Base-by-base conservation (phyloP, 2,329 filamentous ascomycete genomes). In the Byssoonygena ceratinophila region DNA sequence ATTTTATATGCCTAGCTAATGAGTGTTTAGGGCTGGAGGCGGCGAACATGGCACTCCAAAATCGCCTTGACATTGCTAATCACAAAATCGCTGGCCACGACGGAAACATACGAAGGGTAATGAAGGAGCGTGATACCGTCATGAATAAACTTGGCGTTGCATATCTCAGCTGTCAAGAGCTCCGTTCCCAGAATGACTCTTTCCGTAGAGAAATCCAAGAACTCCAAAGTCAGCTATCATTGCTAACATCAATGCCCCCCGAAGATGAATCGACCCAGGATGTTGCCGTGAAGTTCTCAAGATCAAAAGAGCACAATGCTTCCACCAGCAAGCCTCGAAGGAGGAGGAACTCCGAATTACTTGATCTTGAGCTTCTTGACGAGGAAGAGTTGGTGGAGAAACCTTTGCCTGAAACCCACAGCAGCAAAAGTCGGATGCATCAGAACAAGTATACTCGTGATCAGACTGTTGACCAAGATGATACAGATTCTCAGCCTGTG, bases 71-170 rank as follows among this genome's bases (percentile, higher is more conserved):
- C 48, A 70, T 76, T 46, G 68, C 75, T 14, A 75, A 79, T 55
- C 75, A 78, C 39, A 80, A 80, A 63, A 63, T 70, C 2, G 72
- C 76, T 18, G 70, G 77, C 3, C 69, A 75, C 20, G 77, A 81
- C 40, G 74, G 76, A 36, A 71, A 75, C 4, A 70, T 79, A 53
- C 76, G 76, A 60, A 74, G 75, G 14, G 62, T 80, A 37, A 76
- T 70, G 16, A 71, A 75, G 34, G 80, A 83, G 58, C 73, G 78
- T 32, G 78, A 82, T 58, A 74, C 74, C 52, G 73, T 80, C 34
- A 70, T 79, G n/a, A 73, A 72, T 20, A 78, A 82, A 56, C 66
- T 81, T 18, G 76, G 74, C 7, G 72, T 76, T 20, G 78, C 78
- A 1, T 80, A 76, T 59, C 72, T 77, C 50, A 76, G 74, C 40